phyloP scores from a whole-genome alignment of 257 asterid genomes.

The Salvia miltiorrhiza region DNA sequence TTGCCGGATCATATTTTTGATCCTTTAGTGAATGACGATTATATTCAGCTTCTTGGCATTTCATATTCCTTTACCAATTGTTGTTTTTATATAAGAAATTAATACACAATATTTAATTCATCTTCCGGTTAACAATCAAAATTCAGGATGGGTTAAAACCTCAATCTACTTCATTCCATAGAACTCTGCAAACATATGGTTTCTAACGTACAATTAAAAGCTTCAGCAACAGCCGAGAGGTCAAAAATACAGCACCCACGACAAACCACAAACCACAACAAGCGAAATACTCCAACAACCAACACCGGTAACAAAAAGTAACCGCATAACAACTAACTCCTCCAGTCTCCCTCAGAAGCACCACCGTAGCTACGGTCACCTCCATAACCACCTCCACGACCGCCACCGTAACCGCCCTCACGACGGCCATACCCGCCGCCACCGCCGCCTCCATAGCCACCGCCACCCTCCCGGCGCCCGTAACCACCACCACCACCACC shows the following conservation, averaged over 20 bases:
- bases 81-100: no score
- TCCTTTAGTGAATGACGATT: no score
- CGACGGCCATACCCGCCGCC: conserved; percentile 15
- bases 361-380: conserved; percentile 31
- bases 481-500: conserved; percentile 40
- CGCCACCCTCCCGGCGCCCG: conserved; percentile 25
- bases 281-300: neutral
- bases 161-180: conserved; percentile 24
- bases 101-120: no score
- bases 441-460: conserved; percentile 20
- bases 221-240: neutral
- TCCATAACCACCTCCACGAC: conserved; percentile 25
- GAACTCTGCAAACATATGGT: conserved; percentile 21
- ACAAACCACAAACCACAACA: conserved; percentile 7
- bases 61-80: no score
- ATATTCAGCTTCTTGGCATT: no score
- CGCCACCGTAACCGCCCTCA: conserved; percentile 15
- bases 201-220: neutral
- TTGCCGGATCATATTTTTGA: no score
- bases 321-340: neutral
- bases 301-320: neutral
- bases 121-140: no score
- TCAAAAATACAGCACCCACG: conserved; percentile 17
- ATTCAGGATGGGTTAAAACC: neutral
- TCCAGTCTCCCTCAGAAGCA: conserved; percentile 25